Base-by-base conservation (phyloP, 2,329 filamentous ascomycete genomes). In the Fusarium clavum region DNA sequence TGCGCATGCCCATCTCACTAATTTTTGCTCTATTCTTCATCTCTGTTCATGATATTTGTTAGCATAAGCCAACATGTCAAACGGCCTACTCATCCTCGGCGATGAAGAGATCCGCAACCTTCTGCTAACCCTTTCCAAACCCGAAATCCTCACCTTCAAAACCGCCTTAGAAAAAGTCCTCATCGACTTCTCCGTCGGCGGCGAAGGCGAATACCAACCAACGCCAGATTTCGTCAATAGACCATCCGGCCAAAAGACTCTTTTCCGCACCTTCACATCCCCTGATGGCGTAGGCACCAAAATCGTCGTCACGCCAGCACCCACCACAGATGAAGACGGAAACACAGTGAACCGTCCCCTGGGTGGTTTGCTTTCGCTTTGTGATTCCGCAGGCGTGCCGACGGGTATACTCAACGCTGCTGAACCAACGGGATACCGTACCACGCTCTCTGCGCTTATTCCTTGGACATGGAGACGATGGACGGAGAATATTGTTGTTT, bases 361-460 rank as follows among this genome's bases (percentile, higher is more conserved):
- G 2, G 58, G 63, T 5, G 71, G 71, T 4, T 27, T 73, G 0
- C 10, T 73, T n/a, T 68, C 61, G 4, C 38, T 73, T 2, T 70
- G 65, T 8, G 68, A 73, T 25, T 53, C 64, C 0, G 25, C 43
- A 0, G 69, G 69, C 1, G 25, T 41, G 8, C 67, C 70, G 10
- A 72, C 57, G 0, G 90, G 86, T 4, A 77, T 92, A 22, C 81
- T 92, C 63, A 91, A 91, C 72, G 90, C 90, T 1, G 87, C 87
- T 69, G 89, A 91, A 70, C 80, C 92, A 24, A 92, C 90, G 0
- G 90, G 88, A 1, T 92, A 92, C 77, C 84, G 90, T 32, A 92
- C 90, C 0, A 88, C 90, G 0, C 80, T 92, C 6, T 86, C 86
- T 2, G 85, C 86, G n/a, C 85, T 90, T 52, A 83, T 91, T 72